These are phyloP conservation scores for Blastobotrys americana DNA, from an alignment of 805 yeast genomes.

Conservation along the genomic window DNA sequence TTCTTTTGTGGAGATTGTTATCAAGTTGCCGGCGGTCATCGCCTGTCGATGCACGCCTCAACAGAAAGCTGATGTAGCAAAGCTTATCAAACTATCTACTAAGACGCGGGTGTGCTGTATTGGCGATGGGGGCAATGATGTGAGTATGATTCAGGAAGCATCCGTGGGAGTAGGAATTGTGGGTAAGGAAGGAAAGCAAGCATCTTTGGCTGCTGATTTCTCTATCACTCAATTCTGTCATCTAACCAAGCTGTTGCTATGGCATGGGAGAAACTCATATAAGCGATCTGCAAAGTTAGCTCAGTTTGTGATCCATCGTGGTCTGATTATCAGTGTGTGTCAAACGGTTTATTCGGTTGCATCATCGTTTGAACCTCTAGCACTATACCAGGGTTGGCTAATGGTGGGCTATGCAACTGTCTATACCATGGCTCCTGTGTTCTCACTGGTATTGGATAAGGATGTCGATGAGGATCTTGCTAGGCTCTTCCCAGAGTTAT, in stretches of 20 bases:
- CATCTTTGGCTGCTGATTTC: slow-evolving; percentile 94
- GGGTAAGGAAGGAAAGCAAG: slow-evolving; percentile 97
- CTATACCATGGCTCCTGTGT: slow-evolving; percentile 98
- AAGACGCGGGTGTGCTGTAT: slow-evolving; percentile 92
- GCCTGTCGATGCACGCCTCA: slow-evolving; percentile 99
- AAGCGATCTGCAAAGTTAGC: slow-evolving; percentile 92
- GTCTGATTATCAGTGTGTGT: slow-evolving; percentile 85
- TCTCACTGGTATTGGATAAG: slow-evolving; percentile 80
- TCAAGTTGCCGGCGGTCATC: slow-evolving; percentile 83
- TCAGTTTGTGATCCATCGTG: slow-evolving; percentile 95
- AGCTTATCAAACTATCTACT: slow-evolving; percentile 66
- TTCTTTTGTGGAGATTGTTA: slow-evolving; percentile 73
- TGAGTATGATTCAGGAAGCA: slow-evolving; percentile 97
- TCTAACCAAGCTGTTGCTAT: slow-evolving; percentile 72
- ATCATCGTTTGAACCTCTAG: slow-evolving; percentile 86
- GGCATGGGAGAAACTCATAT: slow-evolving; percentile 98
- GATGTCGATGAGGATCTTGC: slow-evolving; percentile 89
- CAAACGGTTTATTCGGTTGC: slow-evolving; percentile 89
- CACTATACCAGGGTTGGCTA: slow-evolving; percentile 90
- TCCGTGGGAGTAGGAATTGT: slow-evolving; percentile 99
- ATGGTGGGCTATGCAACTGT: slow-evolving; percentile 98
- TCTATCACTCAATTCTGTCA: slow-evolving; percentile 88
- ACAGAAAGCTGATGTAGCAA: slow-evolving; percentile 94
- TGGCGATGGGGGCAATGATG: slow-evolving; percentile 99
- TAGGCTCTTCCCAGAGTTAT: slow-evolving; percentile 86